Evolutionary conservation across 257 asterid genomes (phyloP).

Genomic region (Ophiorrhiza pumila): DNA sequence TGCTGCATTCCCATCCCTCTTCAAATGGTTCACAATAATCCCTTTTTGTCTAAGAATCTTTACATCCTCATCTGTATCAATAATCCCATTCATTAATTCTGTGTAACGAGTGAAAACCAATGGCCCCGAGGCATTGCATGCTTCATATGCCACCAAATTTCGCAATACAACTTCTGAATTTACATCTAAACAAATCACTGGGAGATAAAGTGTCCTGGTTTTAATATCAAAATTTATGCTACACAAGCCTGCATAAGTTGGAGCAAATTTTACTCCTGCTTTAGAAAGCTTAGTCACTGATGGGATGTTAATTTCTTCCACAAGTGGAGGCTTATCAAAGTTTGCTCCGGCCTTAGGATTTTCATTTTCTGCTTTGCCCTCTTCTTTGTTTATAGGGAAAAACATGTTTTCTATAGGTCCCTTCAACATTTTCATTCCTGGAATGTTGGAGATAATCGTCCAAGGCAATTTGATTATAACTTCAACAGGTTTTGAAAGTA

Average conservation of each 20-base stretch:
- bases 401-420: slow-evolving; percentile 31
- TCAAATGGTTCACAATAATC: slow-evolving; percentile 30
- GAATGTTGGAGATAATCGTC: slow-evolving; percentile 36
- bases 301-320: slow-evolving; percentile 34
- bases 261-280: slow-evolving; percentile 21
- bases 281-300: slow-evolving; percentile 29
- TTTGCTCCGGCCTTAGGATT: neutral
- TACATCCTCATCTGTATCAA: slow-evolving; percentile 32
- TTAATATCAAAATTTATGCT: slow-evolving; percentile 23
- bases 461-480: slow-evolving; percentile 38
- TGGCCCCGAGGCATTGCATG: slow-evolving; percentile 31
- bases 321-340: slow-evolving; percentile 30
- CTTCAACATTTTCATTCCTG: slow-evolving; percentile 25
- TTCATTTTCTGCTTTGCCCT: slow-evolving; percentile 15
- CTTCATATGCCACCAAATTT: slow-evolving; percentile 41
- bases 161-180: slow-evolving; percentile 31
- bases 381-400: neutral
- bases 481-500: slow-evolving; percentile 36
- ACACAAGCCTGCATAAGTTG: slow-evolving; percentile 22
- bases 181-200: slow-evolving; percentile 23
- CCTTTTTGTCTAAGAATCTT: slow-evolving; percentile 32
- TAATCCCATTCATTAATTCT: slow-evolving; percentile 38
- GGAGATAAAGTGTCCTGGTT: slow-evolving; percentile 21
- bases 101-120: slow-evolving; percentile 36
- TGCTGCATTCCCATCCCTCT: slow-evolving; percentile 30